Conservation (phyloP, 345 rosid species). For the Isatis tinctoria region DNA sequence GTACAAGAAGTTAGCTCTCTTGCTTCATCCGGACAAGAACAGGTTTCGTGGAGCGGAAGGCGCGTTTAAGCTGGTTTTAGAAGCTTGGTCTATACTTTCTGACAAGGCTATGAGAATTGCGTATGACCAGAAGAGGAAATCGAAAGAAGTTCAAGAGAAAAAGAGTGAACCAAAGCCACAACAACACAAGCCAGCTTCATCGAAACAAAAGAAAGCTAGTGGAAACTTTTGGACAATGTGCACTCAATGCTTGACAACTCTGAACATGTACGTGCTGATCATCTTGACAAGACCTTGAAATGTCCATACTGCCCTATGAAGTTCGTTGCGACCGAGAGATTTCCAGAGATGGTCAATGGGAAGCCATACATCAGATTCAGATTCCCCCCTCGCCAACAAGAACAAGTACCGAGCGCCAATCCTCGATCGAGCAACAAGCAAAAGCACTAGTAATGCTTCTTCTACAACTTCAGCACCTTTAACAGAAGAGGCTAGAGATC, state of each 20-base stretch:
- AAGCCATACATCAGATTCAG: background rate
- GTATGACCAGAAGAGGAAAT: slow-evolving; percentile 56
- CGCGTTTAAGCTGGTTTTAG: background rate
- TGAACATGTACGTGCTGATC: background rate
- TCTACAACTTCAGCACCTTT: no score
- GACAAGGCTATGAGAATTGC: slow-evolving; percentile 53
- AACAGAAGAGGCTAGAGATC: no score
- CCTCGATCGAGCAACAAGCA: no score
- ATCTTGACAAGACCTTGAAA: background rate
- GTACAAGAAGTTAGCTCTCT: slow-evolving; percentile 58
- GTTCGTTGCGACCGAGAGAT: slow-evolving; percentile 53
- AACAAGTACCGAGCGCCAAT: no score
- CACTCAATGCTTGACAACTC: background rate
- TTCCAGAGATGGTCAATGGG: slow-evolving; percentile 14
- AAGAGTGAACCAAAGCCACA: slow-evolving; percentile 21
- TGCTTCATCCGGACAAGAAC: slow-evolving; percentile 81
- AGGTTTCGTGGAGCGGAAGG: background rate
- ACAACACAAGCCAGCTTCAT: background rate
- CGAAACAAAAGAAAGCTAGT: background rate
- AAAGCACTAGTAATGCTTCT: no score
- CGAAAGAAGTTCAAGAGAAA: background rate
- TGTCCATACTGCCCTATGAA: slow-evolving; percentile 11
- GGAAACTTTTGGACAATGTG: slow-evolving; percentile 78
- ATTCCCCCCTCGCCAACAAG: no score
- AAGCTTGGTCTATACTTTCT: slow-evolving; percentile 70